phyloP scores from a whole-genome alignment of 805 yeast genomes.

The Barnettozyma wickerhamii region DNA sequence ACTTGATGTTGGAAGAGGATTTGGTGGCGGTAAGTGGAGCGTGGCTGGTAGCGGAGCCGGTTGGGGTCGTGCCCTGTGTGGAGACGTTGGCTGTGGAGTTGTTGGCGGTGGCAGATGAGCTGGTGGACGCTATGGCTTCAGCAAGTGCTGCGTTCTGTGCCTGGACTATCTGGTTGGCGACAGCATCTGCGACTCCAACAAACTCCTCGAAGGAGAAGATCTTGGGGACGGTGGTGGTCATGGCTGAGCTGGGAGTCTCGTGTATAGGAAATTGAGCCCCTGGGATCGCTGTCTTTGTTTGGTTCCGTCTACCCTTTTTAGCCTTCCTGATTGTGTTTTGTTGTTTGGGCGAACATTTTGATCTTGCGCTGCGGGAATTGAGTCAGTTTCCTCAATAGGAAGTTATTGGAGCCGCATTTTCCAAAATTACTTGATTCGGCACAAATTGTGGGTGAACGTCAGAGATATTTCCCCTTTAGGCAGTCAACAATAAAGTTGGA shows the following conservation, averaged over 20 bases:
- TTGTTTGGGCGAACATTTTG: background rate
- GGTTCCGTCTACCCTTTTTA: too few relatives aligned
- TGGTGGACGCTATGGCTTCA: slow-evolving; percentile 5
- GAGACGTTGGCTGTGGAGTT: too few relatives aligned
- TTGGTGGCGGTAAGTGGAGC: slow-evolving; percentile 2
- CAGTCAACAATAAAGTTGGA: too few relatives aligned
- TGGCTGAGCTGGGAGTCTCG: slow-evolving; percentile 25
- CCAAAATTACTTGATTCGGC: background rate
- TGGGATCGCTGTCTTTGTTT: too few relatives aligned
- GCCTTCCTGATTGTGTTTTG: background rate
- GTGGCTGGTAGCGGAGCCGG: slow-evolving; percentile 12
- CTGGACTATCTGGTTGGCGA: slow-evolving; percentile 87
- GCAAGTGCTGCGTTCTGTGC: slow-evolving; percentile 64
- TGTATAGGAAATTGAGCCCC: too few relatives aligned
- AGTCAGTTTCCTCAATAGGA: background rate
- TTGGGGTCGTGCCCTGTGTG: too few relatives aligned
- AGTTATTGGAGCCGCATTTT: background rate
- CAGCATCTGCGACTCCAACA: slow-evolving; percentile 90
- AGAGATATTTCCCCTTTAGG: background rate
- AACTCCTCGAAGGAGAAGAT: slow-evolving; percentile 90
- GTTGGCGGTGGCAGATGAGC: too few relatives aligned
- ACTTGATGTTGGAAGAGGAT: slow-evolving; percentile 14
- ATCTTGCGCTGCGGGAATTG: too few relatives aligned
- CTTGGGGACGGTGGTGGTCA: slow-evolving; percentile 93
- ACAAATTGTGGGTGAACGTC: background rate